Base-by-base conservation (phyloP, 1,284 basidiomycete species). In the Butyriboletus appendiculatus region DNA sequence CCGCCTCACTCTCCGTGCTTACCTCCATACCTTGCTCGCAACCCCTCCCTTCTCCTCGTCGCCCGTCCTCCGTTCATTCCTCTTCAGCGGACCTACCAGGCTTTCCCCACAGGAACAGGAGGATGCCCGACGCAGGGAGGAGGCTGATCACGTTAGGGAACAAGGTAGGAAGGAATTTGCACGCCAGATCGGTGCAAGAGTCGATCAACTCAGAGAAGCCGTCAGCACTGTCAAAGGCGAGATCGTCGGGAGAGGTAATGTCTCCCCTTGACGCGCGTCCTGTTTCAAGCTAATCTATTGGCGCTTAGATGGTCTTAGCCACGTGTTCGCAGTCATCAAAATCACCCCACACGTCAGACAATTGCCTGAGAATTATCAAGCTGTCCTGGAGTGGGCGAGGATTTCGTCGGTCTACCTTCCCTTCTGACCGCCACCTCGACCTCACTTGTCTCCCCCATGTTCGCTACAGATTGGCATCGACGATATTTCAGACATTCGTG, bases 321-420 rank as follows among this genome's bases (percentile, higher is more conserved):
- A 83, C 53, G 81, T 98, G 37, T 99, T 99, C 69, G 83, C 85
- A 12, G 90, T 89, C 4, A 92, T 99, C 71, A 92, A 94, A 71
- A 73, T 82, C 26, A 96, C 92, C 4, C 84, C 91, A 11, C 77
- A 85, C 55, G 85, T 96, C 7, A 80, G 84, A 55, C 84, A 90
- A 62, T 75, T 99, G 30, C 96, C 97, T 2, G 72, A 78, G 9
- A 92, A 94, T 60, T 98, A 96, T 67, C 80, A 85, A 61, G 92
- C 94, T 45, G 90, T 98, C 34, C 69, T 98, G 14, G 95, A 98
- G 71, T 99, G 97, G 96, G 96, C 92, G 4, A 81, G 95, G 50
- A 98, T 98, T 70, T 96, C 95, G 92, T 96, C 58, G 66, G 85
- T 78, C 22, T 49, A 28, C 52, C 37, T 53, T 40, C n/a, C 30